Evolutionary conservation across 768 basidiomycete species (phyloP).

Genomic region (Tylopilus rubrobrunneus): DNA sequence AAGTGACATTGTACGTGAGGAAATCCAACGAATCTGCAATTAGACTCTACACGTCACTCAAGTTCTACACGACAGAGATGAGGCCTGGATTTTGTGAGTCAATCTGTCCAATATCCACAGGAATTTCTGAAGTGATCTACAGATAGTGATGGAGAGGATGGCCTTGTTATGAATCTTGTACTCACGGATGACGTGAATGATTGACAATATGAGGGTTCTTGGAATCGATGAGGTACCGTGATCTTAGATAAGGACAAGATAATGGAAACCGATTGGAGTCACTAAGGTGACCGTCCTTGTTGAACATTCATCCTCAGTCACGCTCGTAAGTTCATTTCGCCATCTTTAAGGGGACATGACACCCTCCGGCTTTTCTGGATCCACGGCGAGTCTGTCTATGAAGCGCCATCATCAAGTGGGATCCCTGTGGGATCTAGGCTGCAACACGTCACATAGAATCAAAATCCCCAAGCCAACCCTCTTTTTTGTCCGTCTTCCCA

Average conservation of each 20-base stretch:
- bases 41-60: not conserved
- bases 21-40: not conserved
- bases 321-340: not conserved
- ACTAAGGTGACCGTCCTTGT: not conserved
- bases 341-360: not conserved
- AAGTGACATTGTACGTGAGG: not conserved
- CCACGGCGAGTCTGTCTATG: not conserved
- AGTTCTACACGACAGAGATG: not conserved
- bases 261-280: not conserved
- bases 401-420: too few species aligned
- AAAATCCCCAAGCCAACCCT: not conserved
- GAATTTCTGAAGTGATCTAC: not conserved
- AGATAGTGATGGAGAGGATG: not conserved
- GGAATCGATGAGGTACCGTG: not conserved
- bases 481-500: too few species aligned
- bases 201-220: not conserved
- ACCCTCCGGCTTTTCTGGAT: not conserved
- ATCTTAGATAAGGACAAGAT: not conserved
- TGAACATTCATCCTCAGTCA: not conserved
- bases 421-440: too few species aligned
- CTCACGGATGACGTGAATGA: not conserved
- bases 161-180: not conserved
- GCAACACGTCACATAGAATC: too few species aligned
- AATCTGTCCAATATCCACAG: not conserved
- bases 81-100: not conserved